phyloP scores from a whole-genome alignment of 148 eudicot species.

The Silene latifolia region DNA sequence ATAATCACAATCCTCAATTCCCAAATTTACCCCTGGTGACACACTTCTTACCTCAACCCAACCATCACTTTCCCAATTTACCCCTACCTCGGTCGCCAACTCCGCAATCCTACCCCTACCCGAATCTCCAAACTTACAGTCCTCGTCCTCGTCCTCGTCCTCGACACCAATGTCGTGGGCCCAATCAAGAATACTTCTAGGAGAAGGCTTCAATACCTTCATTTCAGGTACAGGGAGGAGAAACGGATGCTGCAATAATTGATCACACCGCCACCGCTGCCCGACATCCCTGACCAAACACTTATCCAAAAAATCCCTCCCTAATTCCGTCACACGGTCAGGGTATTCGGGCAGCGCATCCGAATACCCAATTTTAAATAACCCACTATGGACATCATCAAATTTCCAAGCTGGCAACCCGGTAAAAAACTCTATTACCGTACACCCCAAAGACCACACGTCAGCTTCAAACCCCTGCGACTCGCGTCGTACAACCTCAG shows the following conservation, averaged over 20 bases:
- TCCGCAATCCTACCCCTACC: slow-evolving; percentile 33
- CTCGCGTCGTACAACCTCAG: slow-evolving; percentile 70
- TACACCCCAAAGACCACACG: slow-evolving; percentile 80
- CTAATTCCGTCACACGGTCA: slow-evolving; percentile 34
- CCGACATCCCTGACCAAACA: slow-evolving; percentile 42
- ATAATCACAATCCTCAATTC: background rate
- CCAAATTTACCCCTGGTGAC: background rate
- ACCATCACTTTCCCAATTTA: slow-evolving; percentile 61
- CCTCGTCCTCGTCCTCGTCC: slow-evolving; percentile 25
- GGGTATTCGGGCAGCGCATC: slow-evolving; percentile 53
- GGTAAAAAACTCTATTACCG: slow-evolving; percentile 76
- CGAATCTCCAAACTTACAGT: background rate
- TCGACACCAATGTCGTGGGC: slow-evolving; percentile 24
- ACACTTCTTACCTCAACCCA: slow-evolving; percentile 7
- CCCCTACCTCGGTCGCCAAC: slow-evolving; percentile 43
- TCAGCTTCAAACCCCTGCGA: slow-evolving; percentile 68
- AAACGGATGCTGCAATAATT: slow-evolving; percentile 64
- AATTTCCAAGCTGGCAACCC: slow-evolving; percentile 72
- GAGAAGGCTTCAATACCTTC: slow-evolving; percentile 30
- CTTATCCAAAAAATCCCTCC: slow-evolving; percentile 52
- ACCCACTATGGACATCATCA: slow-evolving; percentile 33
- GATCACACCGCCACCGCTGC: slow-evolving; percentile 65
- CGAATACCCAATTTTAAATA: slow-evolving; percentile 52
- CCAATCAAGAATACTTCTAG: slow-evolving; percentile 64
- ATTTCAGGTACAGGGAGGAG: slow-evolving; percentile 17